These are phyloP conservation scores for Ogataea ganodermae DNA, from an alignment of 805 yeast genomes.

Conservation along the genomic window DNA sequence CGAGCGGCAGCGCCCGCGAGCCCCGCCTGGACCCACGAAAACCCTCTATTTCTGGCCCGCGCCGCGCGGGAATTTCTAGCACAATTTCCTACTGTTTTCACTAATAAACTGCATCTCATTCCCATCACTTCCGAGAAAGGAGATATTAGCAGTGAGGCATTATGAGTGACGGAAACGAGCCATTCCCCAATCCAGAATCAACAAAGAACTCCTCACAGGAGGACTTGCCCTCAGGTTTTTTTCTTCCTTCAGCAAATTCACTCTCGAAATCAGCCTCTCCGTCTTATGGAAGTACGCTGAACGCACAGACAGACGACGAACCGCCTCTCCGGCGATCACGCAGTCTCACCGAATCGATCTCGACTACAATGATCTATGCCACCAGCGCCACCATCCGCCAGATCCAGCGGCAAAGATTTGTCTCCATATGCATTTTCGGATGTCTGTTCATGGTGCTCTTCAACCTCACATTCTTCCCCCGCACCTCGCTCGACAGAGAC, in stretches of 20 bases:
- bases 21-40: too few relatives aligned
- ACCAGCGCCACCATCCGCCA: conserved; percentile 32
- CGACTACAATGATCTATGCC: conserved; percentile 29
- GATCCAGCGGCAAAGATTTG: conserved; percentile 40
- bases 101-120: conserved; percentile 1
- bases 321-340: conserved; percentile 23
- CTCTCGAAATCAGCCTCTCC: conserved; percentile 16
- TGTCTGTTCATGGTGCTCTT: conserved; percentile 53
- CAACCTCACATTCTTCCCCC: conserved; percentile 73
- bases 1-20: too few relatives aligned
- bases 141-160: neutral
- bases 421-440: conserved; percentile 51
- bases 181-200: conserved; percentile 24
- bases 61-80: conserved; percentile 2
- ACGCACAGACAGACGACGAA: conserved; percentile 7
- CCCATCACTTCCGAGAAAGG: conserved; percentile 2
- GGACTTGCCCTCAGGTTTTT: conserved; percentile 15
- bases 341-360: conserved; percentile 33
- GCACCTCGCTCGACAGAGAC: conserved; percentile 83
- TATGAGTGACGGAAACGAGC: conserved; percentile 13
- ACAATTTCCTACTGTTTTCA: neutral
- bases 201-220: conserved; percentile 17
- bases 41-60: too few relatives aligned
- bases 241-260: conserved; percentile 14
- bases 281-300: conserved; percentile 15